Percentiles rank a stretch among this genome's conserved stretches.
Conservation (phyloP, 441 rosid species). For the Mallotus repandus region DNA sequence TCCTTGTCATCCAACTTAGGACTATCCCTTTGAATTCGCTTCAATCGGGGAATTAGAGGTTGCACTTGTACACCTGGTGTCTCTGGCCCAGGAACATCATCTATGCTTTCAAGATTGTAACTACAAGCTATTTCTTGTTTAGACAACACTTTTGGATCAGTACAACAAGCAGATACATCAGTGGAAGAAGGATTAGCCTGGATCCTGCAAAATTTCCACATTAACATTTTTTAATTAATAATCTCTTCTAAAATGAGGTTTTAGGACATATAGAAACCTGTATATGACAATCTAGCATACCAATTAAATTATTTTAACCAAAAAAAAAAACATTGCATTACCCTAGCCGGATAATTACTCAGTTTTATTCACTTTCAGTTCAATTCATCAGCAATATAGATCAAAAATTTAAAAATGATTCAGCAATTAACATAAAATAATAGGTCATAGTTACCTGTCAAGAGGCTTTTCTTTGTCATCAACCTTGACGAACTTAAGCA, state of each 20-base stretch:
- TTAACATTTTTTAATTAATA: not conserved
- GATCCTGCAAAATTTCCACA: slow-evolving; percentile 34
- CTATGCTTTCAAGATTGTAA: slow-evolving; percentile 29
- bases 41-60: slow-evolving; percentile 56
- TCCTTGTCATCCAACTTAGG: slow-evolving; percentile 34
- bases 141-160: slow-evolving; percentile 17
- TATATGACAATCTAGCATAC: not conserved
- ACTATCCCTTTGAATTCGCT: slow-evolving; percentile 61
- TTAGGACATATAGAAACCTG: not conserved
- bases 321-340: not conserved
- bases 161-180: slow-evolving; percentile 22
- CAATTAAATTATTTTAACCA: not conserved
- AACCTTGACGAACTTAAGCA: slow-evolving; percentile 86
- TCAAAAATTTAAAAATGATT: slow-evolving; percentile 1
- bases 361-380: not conserved
- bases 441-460: slow-evolving; percentile 37
- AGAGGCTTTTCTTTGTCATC: slow-evolving; percentile 39
- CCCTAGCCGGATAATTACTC: too few species aligned
- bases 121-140: slow-evolving; percentile 25
- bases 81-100: slow-evolving; percentile 62
- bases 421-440: not conserved
- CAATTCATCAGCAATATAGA: slow-evolving; percentile 6
- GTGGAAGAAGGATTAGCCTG: slow-evolving; percentile 16
- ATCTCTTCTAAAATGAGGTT: slow-evolving; percentile 2
- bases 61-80: slow-evolving; percentile 64